Evolutionary conservation across 495 filamentous ascomycete genomes (phyloP).

Genomic region (Trichocladium uniseriatum): DNA sequence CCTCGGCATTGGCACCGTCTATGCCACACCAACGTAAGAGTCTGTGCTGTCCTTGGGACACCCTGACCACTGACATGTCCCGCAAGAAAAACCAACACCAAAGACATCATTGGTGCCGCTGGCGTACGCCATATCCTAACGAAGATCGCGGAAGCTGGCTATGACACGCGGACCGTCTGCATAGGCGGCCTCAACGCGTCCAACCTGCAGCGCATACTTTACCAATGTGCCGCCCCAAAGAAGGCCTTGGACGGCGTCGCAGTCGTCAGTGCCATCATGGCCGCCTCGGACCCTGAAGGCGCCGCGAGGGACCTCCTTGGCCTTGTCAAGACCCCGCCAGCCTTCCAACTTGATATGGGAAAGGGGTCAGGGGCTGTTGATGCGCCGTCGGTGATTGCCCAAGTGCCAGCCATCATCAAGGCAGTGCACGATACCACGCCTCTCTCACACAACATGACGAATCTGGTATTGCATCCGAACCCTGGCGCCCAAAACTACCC

Average conservation of each 20-base stretch:
- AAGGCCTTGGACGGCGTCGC: slow-evolving; percentile 70
- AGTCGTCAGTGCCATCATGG: slow-evolving; percentile 83
- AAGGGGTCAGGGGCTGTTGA: slow-evolving; percentile 42
- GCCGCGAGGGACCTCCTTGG: slow-evolving; percentile 48
- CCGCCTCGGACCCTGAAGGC: slow-evolving; percentile 51
- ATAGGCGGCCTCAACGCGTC: slow-evolving; percentile 82
- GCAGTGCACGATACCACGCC: slow-evolving; percentile 54
- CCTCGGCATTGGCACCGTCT: slow-evolving; percentile 80
- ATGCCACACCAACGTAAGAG: slow-evolving; percentile 67
- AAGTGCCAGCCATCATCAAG: slow-evolving; percentile 49
- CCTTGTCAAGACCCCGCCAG: slow-evolving; percentile 34
- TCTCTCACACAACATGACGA: slow-evolving; percentile 94
- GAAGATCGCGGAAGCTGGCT: slow-evolving; percentile 38
- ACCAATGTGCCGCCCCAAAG: slow-evolving; percentile 43
- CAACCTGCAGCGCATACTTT: slow-evolving; percentile 66
- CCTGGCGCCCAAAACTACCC: no score
- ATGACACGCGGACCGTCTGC: slow-evolving; percentile 50
- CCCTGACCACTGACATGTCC: background rate
- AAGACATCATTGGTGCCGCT: slow-evolving; percentile 70
- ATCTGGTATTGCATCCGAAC: slow-evolving; percentile 38
- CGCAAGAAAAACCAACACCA: slow-evolving; percentile 56
- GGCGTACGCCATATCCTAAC: slow-evolving; percentile 63
- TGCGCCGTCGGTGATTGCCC: slow-evolving; percentile 40
- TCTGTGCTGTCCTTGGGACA: background rate
- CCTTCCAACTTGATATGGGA: slow-evolving; percentile 52